Evolutionary conservation across 306 rosid genomes (phyloP).

Genomic region (Cyclanthera cordifolia): DNA sequence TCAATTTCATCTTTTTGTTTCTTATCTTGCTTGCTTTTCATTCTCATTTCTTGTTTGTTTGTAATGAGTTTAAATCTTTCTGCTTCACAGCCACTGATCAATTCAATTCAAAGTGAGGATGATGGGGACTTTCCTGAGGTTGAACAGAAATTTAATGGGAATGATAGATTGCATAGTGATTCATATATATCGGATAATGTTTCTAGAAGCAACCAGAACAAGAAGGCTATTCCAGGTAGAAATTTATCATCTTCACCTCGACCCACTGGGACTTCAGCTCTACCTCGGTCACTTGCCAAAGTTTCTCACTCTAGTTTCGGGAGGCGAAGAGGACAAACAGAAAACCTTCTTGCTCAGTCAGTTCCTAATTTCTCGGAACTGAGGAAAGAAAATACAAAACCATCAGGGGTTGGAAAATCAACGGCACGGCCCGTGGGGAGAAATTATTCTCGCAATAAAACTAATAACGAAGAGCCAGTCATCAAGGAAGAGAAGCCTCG

Average conservation of each 20-base stretch:
- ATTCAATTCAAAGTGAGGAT: conserved; percentile 58
- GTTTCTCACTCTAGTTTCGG: conserved; percentile 44
- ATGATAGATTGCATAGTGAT: conserved; percentile 28
- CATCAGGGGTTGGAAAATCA: conserved; percentile 61
- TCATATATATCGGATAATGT: conserved; percentile 32
- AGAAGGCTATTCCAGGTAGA: conserved; percentile 43
- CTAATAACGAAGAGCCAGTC: conserved; percentile 47
- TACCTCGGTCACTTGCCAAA: conserved; percentile 42
- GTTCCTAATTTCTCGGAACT: conserved; percentile 94
- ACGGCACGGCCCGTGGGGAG: conserved; percentile 53
- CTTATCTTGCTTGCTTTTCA: neutral
- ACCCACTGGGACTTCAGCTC: conserved; percentile 34
- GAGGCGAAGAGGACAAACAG: conserved; percentile 51
- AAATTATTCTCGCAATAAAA: conserved; percentile 53
- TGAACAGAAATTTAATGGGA: conserved; percentile 45
- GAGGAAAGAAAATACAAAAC: conserved; percentile 92
- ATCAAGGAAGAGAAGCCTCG: conserved; percentile 70
- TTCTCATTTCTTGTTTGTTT: neutral
- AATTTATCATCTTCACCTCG: conserved; percentile 45
- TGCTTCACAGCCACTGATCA: conserved; percentile 51
- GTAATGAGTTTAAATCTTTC: neutral
- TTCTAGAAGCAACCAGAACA: conserved; percentile 41
- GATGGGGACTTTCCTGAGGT: conserved; percentile 58
- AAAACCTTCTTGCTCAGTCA: conserved; percentile 69
- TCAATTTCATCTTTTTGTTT: neutral